phyloP scores from a whole-genome alignment of 176 grass and related monocot genomes.

The Avena sativa region DNA sequence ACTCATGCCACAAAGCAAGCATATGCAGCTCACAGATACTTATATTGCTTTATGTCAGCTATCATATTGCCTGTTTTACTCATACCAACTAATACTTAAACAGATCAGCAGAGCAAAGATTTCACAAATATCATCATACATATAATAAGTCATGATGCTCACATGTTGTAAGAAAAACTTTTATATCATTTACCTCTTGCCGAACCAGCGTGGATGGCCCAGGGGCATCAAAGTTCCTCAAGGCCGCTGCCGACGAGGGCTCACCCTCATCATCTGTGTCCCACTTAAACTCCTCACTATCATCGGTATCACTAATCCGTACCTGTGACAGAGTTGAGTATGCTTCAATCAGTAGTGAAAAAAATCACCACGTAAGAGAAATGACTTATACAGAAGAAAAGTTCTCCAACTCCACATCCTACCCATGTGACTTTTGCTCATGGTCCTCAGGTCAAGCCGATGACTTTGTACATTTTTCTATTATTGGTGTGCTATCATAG shows the following conservation, averaged over 20 bases:
- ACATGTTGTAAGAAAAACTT: background rate
- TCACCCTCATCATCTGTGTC: constrained; percentile 23
- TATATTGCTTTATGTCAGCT: background rate
- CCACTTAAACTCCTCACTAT: constrained; percentile 42
- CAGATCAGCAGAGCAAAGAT: background rate
- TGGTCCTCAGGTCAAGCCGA: background rate
- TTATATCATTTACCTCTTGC: constrained; percentile 15
- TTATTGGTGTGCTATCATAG: background rate
- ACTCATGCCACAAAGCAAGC: constrained; percentile 22
- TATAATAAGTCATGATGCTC: constrained; percentile 9
- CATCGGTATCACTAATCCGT: constrained; percentile 44
- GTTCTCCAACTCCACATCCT: background rate
- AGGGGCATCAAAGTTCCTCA: constrained; percentile 29
- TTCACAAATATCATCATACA: background rate
- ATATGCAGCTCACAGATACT: background rate
- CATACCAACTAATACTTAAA: background rate
- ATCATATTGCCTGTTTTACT: constrained; percentile 10
- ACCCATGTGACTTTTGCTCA: background rate
- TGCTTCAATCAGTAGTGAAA: background rate
- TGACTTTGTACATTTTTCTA: background rate
- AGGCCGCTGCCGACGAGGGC: background rate
- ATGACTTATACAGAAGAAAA: background rate
- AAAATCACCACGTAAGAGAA: background rate
- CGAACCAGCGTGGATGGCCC: background rate
- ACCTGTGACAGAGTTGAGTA: constrained; percentile 39